Percentiles rank a stretch among this genome's conserved stretches.
Conservation (phyloP, 2,329 filamentous ascomycete genomes). For the Clarireedia sp. region DNA sequence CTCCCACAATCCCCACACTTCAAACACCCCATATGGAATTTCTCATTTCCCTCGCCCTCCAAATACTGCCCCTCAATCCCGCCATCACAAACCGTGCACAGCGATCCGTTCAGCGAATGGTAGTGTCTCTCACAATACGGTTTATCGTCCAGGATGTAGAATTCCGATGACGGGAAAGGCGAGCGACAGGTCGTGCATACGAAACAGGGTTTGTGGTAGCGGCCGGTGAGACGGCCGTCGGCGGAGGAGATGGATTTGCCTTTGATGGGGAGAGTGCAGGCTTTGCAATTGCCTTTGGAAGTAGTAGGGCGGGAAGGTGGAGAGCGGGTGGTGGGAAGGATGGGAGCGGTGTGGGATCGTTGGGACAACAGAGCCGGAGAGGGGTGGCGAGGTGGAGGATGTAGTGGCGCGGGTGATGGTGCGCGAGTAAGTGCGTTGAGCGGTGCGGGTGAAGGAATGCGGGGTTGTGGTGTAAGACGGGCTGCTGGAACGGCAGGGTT, state of each 20-base stretch:
- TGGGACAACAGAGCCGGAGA: neutral
- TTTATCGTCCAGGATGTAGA: conserved; percentile 81
- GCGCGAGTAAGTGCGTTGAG: neutral
- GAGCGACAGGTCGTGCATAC: conserved; percentile 76
- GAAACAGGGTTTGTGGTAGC: conserved; percentile 94
- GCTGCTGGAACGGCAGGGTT: conserved; percentile 37
- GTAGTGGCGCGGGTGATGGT: neutral
- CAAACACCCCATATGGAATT: conserved; percentile 85
- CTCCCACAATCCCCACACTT: conserved; percentile 71
- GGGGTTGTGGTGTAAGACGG: conserved; percentile 29
- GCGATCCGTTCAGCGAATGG: conserved; percentile 79
- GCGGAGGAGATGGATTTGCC: conserved; percentile 93
- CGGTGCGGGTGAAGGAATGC: conserved; percentile 3
- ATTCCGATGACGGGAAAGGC: conserved; percentile 79
- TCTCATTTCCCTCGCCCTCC: conserved; percentile 65
- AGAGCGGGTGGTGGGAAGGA: neutral
- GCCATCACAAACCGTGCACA: conserved; percentile 69
- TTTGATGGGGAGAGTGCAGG: conserved; percentile 68
- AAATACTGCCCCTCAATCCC: conserved; percentile 94
- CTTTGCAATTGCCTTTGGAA: conserved; percentile 63
- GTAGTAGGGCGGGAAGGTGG: conserved; percentile 17
- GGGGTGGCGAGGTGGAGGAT: neutral
- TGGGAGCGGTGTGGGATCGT: conserved; percentile 11
- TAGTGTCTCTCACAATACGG: conserved; percentile 93
- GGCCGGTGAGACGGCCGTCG: conserved; percentile 82